Conservation (phyloP, 441 rosid genomes). For the Erodium texanum region DNA sequence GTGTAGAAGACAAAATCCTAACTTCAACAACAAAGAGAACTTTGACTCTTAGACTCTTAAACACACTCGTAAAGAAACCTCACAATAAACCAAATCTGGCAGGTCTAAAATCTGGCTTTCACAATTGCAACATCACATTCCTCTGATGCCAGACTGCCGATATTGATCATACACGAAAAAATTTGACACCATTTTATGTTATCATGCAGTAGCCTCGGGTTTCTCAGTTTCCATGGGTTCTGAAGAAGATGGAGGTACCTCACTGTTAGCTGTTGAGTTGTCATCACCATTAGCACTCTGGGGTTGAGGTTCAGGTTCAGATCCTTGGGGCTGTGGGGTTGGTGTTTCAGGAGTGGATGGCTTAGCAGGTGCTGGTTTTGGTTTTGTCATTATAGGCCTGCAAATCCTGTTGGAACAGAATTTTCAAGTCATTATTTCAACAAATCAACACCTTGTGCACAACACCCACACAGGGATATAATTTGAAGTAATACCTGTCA, state of each 20-base stretch:
- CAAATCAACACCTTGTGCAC: background rate
- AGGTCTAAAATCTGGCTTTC: background rate
- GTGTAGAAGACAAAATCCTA: no score
- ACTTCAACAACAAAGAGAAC: background rate
- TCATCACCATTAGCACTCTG: slow-evolving; percentile 8
- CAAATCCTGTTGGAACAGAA: slow-evolving; percentile 34
- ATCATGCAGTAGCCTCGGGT: slow-evolving; percentile 11
- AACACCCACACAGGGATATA: background rate
- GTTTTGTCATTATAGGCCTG: slow-evolving; percentile 24
- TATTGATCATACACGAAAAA: background rate
- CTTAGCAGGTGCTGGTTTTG: slow-evolving; percentile 13
- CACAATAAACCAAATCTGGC: background rate
- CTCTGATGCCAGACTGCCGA: background rate
- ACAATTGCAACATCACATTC: background rate
- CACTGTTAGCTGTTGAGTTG: background rate
- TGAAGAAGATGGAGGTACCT: slow-evolving; percentile 7
- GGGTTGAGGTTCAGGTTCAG: slow-evolving; percentile 14
- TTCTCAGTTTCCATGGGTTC: slow-evolving; percentile 20
- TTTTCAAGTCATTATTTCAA: background rate
- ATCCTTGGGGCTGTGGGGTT: slow-evolving; percentile 7
- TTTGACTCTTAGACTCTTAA: no score
- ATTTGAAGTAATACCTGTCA: slow-evolving; percentile 44
- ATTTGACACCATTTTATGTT: background rate
- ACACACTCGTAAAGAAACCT: background rate
- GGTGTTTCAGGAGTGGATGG: slow-evolving; percentile 2